phyloP scores from a whole-genome alignment of 2,329 filamentous ascomycete species.

The Botrytis medusae region DNA sequence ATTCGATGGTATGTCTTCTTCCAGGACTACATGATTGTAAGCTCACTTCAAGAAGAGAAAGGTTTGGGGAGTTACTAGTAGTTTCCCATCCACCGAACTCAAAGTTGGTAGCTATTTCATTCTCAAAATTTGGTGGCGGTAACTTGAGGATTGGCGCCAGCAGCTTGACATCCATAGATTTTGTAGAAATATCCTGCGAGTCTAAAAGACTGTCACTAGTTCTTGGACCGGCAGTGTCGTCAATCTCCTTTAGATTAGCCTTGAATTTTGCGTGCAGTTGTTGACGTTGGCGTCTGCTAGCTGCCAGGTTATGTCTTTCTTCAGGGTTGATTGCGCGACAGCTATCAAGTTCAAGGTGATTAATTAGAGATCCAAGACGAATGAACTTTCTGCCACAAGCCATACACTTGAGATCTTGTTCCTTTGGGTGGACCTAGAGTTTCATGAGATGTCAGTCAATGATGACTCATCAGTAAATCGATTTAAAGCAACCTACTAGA shows the following conservation, averaged over 20 bases:
- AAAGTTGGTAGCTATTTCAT: not conserved
- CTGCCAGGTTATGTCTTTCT: constrained; percentile 6
- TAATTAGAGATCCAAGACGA: constrained; percentile 20
- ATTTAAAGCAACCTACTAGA: constrained; percentile 2
- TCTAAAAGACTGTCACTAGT: not conserved
- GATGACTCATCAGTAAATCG: not conserved
- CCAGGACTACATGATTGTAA: constrained; percentile 8
- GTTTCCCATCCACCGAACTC: constrained; percentile 17
- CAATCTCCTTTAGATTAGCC: constrained; percentile 12
- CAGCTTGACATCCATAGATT: not conserved
- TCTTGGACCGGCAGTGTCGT: not conserved
- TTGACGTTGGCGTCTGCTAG: constrained; percentile 16
- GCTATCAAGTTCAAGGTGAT: constrained; percentile 20
- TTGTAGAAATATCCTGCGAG: not conserved
- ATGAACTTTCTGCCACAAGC: constrained; percentile 15
- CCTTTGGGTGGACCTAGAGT: constrained; percentile 19
- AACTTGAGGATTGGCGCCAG: not conserved
- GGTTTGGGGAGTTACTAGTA: not conserved
- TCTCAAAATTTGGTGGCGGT: not conserved
- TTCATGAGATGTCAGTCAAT: not conserved
- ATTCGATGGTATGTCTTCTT: constrained; percentile 8
- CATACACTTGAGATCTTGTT: constrained; percentile 15
- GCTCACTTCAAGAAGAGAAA: not conserved
- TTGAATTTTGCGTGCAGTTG: constrained; percentile 17
- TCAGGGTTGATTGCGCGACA: constrained; percentile 8